phyloP scores from a whole-genome alignment of 1,139 yeast genomes.

The Suhomyces wounanorum region DNA sequence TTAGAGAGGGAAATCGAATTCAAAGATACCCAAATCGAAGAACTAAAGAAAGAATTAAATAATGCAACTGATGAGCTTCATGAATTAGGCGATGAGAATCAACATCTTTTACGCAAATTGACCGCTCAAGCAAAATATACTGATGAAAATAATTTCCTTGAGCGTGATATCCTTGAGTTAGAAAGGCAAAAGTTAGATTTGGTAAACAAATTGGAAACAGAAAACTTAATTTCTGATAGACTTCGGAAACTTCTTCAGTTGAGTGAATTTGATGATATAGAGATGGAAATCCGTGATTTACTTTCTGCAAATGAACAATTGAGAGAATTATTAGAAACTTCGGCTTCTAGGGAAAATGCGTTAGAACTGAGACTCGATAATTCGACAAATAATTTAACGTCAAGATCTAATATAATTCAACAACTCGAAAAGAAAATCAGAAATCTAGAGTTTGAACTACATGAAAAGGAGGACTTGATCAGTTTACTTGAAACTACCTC shows the following conservation, averaged over 20 bases:
- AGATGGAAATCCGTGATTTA: conserved; percentile 17
- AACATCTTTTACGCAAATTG: conserved; percentile 12
- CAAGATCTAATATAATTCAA: background rate
- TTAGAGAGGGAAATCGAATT: conserved; percentile 4
- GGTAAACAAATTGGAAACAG: background rate
- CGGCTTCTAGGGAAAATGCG: conserved; percentile 13
- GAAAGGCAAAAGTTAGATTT: conserved; percentile 6
- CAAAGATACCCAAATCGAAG: background rate
- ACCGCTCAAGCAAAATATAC: conserved; percentile 1
- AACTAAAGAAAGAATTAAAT: conserved; percentile 2
- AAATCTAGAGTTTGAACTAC: conserved; percentile 26
- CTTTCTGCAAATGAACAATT: conserved; percentile 18
- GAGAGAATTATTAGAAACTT: conserved; percentile 14
- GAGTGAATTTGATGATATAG: conserved; percentile 10
- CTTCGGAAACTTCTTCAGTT: conserved; percentile 13
- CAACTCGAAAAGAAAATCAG: conserved; percentile 24
- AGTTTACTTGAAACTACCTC: conserved; percentile 8
- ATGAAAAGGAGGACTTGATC: conserved; percentile 36
- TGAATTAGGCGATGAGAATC: conserved; percentile 13
- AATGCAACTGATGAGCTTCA: conserved; percentile 3
- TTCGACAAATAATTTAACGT: conserved; percentile 22
- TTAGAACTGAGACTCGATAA: conserved; percentile 13
- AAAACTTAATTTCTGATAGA: conserved; percentile 5
- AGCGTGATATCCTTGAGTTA: background rate
- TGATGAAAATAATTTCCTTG: background rate